A percentile compares a stretch with the other conserved stretches of the same genome.
Evolutionary conservation across 805 yeast species (phyloP).

Genomic region (Zygoascus tannicola): DNA sequence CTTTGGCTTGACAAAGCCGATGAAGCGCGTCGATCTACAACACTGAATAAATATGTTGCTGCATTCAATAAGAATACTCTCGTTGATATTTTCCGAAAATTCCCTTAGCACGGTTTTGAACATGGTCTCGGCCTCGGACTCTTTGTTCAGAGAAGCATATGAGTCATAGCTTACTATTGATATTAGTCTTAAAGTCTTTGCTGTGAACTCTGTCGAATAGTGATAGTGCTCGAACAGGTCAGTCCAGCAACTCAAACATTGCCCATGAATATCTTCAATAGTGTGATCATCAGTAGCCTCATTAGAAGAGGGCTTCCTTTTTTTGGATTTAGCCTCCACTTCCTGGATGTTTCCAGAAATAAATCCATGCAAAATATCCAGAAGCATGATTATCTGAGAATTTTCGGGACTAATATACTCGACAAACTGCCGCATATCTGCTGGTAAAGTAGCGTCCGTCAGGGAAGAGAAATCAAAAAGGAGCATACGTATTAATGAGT

Average conservation of each 20-base stretch:
- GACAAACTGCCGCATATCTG: conserved; percentile 2
- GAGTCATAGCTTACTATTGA: conserved; percentile 17
- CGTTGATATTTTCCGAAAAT: conserved; percentile 7
- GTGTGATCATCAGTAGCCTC: conserved; percentile 4
- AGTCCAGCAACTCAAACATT: conserved; percentile 11
- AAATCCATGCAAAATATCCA: conserved; percentile 23
- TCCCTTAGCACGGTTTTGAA: conserved; percentile 14
- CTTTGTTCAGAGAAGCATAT: conserved; percentile 15
- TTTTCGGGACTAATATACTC: conserved; percentile 4
- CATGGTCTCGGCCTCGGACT: conserved; percentile 19
- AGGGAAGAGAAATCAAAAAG: conserved; percentile 29
- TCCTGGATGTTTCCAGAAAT: conserved; percentile 7
- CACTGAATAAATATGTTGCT: conserved; percentile 5
- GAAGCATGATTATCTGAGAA: conserved; percentile 7
- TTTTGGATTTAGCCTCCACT: not conserved
- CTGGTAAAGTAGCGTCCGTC: not conserved
- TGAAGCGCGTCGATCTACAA: not conserved
- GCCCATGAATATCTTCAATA: conserved; percentile 9
- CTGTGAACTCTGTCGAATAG: conserved; percentile 16
- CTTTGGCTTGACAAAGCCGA: not conserved
- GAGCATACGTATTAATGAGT: conserved; percentile 33
- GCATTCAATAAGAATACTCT: conserved; percentile 8
- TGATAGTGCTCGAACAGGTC: conserved; percentile 19
- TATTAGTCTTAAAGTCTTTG: conserved; percentile 17
- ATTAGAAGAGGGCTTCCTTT: not conserved